A percentile compares a stretch with the other conserved stretches of the same genome.
Evolutionary conservation across 2,329 filamentous ascomycete species (phyloP).

Genomic region (Hypoxylon sp.): DNA sequence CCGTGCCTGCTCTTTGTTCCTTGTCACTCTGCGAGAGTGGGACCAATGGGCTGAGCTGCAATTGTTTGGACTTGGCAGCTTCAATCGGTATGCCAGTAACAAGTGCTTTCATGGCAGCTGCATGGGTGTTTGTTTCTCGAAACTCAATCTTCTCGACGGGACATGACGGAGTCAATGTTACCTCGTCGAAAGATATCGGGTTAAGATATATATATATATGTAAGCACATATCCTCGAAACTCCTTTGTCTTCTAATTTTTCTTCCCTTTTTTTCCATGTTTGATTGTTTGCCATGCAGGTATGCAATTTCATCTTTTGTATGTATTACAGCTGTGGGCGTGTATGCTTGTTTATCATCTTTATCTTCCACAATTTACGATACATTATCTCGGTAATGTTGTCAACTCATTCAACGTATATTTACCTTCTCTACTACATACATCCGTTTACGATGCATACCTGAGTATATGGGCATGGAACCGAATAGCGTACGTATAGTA

Average conservation of each 20-base stretch:
- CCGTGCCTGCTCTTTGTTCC: slow-evolving; percentile 19
- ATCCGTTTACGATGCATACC: slow-evolving; percentile 1
- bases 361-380: background rate
- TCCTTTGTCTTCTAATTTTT: background rate
- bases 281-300: background rate
- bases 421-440: background rate
- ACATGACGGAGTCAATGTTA: slow-evolving; percentile 4
- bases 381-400: background rate
- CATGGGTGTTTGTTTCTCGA: slow-evolving; percentile 4
- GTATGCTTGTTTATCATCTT: background rate
- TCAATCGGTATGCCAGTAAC: background rate
- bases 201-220: background rate
- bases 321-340: background rate
- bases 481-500: slow-evolving; percentile 1
- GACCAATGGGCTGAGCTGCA: slow-evolving; percentile 31
- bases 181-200: background rate
- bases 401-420: background rate
- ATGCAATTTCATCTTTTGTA: background rate
- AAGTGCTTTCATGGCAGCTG: background rate
- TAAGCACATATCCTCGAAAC: background rate
- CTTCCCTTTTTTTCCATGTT: slow-evolving; percentile 5
- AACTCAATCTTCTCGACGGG: background rate
- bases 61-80: slow-evolving; percentile 22
- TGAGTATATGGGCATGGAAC: slow-evolving; percentile 1
- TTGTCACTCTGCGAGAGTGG: slow-evolving; percentile 12